These are phyloP conservation scores for Colletotrichum sp. DNA, from an alignment of 2,329 filamentous ascomycete genomes.

Conservation along the genomic window DNA sequence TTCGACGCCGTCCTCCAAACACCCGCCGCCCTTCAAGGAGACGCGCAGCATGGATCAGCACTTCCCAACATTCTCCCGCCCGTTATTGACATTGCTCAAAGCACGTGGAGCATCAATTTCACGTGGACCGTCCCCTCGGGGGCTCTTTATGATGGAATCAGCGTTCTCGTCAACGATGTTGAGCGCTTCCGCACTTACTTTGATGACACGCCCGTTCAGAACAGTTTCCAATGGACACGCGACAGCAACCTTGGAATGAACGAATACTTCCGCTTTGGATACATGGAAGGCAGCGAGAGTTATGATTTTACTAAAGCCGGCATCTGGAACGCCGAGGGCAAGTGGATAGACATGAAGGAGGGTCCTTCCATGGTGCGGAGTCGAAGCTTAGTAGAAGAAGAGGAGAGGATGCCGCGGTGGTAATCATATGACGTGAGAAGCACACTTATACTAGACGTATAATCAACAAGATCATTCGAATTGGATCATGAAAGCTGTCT, in stretches of 20 bases:
- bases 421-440: neutral
- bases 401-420: conserved; percentile 26
- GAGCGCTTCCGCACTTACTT: conserved; percentile 80
- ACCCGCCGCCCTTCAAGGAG: conserved; percentile 71
- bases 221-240: conserved; percentile 65
- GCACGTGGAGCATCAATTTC: conserved; percentile 71
- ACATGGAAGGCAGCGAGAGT: conserved; percentile 67
- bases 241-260: conserved; percentile 50
- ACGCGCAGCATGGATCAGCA: conserved; percentile 66
- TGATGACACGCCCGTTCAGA: conserved; percentile 52
- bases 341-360: conserved; percentile 69
- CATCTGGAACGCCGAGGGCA: conserved; percentile 67
- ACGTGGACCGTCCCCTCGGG: conserved; percentile 51
- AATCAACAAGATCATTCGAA: neutral
- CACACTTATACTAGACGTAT: neutral
- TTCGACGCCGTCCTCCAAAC: conserved; percentile 92
- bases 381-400: conserved; percentile 27
- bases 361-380: conserved; percentile 58
- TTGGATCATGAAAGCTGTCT: neutral
- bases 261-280: conserved; percentile 82
- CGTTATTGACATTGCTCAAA: conserved; percentile 47
- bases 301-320: conserved; percentile 81
- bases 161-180: conserved; percentile 84
- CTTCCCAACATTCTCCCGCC: conserved; percentile 61
- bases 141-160: conserved; percentile 74